Conservation (phyloP, 1,284 basidiomycete species). For the Leccinum fallax region DNA sequence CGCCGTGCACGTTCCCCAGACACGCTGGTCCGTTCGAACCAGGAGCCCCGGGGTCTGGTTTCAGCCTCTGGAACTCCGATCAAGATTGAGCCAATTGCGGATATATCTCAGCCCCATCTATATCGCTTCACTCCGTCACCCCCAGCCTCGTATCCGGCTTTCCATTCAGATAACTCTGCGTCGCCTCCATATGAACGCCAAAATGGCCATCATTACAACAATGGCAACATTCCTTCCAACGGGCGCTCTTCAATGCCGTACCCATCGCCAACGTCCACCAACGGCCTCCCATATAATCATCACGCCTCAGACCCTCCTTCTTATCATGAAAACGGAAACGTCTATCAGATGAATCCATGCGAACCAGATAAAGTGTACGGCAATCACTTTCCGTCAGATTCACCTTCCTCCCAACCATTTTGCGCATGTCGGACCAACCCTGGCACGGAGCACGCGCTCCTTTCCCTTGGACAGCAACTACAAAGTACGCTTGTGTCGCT, state of each 20-base stretch:
- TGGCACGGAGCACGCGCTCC: slow-evolving; percentile 56
- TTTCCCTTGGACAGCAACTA: slow-evolving; percentile 64
- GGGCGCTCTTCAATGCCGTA: slow-evolving; percentile 37
- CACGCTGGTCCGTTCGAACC: slow-evolving; percentile 37
- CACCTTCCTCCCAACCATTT: slow-evolving; percentile 42
- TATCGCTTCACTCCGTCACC: slow-evolving; percentile 64
- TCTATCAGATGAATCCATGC: slow-evolving; percentile 47
- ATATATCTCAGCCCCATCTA: slow-evolving; percentile 48
- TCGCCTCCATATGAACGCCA: slow-evolving; percentile 39
- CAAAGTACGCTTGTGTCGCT: slow-evolving; percentile 57
- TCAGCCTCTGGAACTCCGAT: slow-evolving; percentile 55
- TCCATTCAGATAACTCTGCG: slow-evolving; percentile 38
- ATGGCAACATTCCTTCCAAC: slow-evolving; percentile 34
- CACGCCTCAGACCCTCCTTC: slow-evolving; percentile 41
- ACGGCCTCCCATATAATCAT: slow-evolving; percentile 37
- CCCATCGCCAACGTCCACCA: slow-evolving; percentile 38
- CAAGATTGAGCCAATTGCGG: slow-evolving; percentile 56
- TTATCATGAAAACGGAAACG: slow-evolving; percentile 48
- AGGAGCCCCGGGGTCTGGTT: slow-evolving; percentile 38
- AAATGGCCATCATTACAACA: slow-evolving; percentile 36
- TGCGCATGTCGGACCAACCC: slow-evolving; percentile 69
- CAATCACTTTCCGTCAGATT: slow-evolving; percentile 43
- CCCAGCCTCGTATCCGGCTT: slow-evolving; percentile 45
- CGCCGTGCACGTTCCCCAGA: slow-evolving; percentile 44
- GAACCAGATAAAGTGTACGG: slow-evolving; percentile 47